phyloP scores from a whole-genome alignment of 2,329 filamentous ascomycete species.

The Dactylellina drechsleri region DNA sequence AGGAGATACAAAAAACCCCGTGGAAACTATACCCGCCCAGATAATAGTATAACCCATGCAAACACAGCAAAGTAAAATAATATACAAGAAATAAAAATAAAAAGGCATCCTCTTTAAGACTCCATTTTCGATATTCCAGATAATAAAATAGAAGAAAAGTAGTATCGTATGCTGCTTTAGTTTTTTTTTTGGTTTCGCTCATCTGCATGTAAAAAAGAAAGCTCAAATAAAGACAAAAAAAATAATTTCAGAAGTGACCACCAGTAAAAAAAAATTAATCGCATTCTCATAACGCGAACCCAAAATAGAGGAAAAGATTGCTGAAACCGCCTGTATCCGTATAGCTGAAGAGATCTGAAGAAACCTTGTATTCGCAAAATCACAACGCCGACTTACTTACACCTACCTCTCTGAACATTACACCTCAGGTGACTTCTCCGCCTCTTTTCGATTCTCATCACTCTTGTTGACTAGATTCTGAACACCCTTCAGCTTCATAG shows the following conservation, averaged over 20 bases:
- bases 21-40: neutral
- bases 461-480: neutral
- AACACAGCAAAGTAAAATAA: too few species aligned
- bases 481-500: slow-evolving; percentile 42
- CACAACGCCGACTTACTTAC: slow-evolving; percentile 25
- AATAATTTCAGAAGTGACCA: neutral
- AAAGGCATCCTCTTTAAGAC: slow-evolving; percentile 21
- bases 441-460: neutral
- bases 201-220: slow-evolving; percentile 8
- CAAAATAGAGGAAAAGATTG: too few species aligned
- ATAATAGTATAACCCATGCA: neutral
- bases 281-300: too few species aligned
- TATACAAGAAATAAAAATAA: slow-evolving; percentile 9
- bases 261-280: too few species aligned
- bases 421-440: slow-evolving; percentile 26
- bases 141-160: slow-evolving; percentile 3
- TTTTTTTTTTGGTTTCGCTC: slow-evolving; percentile 16
- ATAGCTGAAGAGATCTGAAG: neutral
- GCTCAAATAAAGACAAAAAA: neutral
- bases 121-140: slow-evolving; percentile 14
- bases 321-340: neutral
- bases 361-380: neutral
- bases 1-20: neutral
- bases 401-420: neutral
- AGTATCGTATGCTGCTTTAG: slow-evolving; percentile 17